Evolutionary conservation across 1,139 yeast genomes (phyloP), one percentile per base, ranked within the genome.

Genomic region (Barnettozyma hawaiiensis): DNA sequence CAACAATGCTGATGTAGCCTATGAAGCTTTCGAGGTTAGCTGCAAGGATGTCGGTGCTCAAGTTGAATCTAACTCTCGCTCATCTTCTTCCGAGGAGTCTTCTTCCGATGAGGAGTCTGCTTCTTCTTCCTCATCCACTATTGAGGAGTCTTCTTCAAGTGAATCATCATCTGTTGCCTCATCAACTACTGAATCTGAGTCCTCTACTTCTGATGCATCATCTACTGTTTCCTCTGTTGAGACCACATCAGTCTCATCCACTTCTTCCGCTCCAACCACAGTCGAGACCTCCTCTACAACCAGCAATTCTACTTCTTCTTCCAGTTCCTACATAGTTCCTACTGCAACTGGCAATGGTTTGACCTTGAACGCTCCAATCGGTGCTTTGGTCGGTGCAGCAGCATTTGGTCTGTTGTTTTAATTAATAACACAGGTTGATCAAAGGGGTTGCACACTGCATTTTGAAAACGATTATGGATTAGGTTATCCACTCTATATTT

Each of bases 1-100:
- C 52, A 81, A 72, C 51, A 65, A 69, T 43, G 69, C 79, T 35
- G 75, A 65, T 41, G 62, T 71, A 46, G 95, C 95, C 47, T 65
- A 66, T 53, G 48, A 66, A 33, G 73, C 82, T 24, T 82, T 84
- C 62, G 61, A 74, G 61, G 52, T 62, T 48, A 60, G 78, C 22
- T 82, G 89, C 65, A 50, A 63, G 22, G 74, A 69, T 47, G 66
- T 55, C 35, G 65, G 65, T 44, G 63, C 66, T 27, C 50, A 61
- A 21, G 47, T 64, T 33, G 46, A 63, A 27, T 49, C 67, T 37
- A 42, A 63, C 4, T 48, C 65, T 15, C 49, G 67, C 19, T 43
- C 65, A 3, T 44, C 70, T 8, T 50, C 67, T 19, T 40, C 28
- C 14, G 46, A 67, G 9, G 49, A 71, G 7, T 45, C 68, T 12